These are phyloP conservation scores for Hymenoscyphus scutula DNA, from an alignment of 2,329 filamentous ascomycete species.

Conservation along the genomic window DNA sequence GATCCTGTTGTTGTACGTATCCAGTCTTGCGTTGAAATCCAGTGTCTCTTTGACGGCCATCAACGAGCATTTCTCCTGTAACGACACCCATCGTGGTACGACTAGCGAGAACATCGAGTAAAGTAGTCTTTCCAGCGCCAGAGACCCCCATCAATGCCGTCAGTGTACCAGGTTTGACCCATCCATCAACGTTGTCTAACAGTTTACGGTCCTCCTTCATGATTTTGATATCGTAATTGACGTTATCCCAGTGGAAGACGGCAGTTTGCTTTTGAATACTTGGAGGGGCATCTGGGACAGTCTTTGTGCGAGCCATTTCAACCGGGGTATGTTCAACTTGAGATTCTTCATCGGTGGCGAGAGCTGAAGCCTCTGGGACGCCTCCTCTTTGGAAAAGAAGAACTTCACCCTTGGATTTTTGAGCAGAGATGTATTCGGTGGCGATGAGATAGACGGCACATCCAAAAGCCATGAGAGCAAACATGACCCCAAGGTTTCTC, in stretches of 20 bases:
- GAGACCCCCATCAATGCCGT: slow-evolving; percentile 72
- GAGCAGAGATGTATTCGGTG: slow-evolving; percentile 60
- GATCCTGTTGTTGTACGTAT: slow-evolving; percentile 89
- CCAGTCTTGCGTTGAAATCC: slow-evolving; percentile 92
- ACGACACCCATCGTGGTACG: slow-evolving; percentile 89
- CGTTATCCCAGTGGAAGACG: slow-evolving; percentile 51
- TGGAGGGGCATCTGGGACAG: slow-evolving; percentile 23
- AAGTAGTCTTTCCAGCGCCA: slow-evolving; percentile 82
- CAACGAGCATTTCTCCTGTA: slow-evolving; percentile 73
- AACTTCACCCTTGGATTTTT: slow-evolving; percentile 75
- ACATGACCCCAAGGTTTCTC: slow-evolving; percentile 67
- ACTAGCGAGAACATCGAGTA: slow-evolving; percentile 75
- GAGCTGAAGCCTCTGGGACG: slow-evolving; percentile 35
- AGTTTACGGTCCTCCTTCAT: slow-evolving; percentile 74
- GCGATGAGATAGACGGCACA: slow-evolving; percentile 59
- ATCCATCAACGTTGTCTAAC: slow-evolving; percentile 83
- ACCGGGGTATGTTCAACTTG: slow-evolving; percentile 40
- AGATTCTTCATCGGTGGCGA: slow-evolving; percentile 24
- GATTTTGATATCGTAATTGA: slow-evolving; percentile 66
- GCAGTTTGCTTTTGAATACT: slow-evolving; percentile 44
- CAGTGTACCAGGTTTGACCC: slow-evolving; percentile 88
- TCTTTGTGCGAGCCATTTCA: slow-evolving; percentile 35
- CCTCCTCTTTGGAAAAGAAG: slow-evolving; percentile 72
- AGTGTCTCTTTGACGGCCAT: slow-evolving; percentile 62
- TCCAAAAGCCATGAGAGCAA: slow-evolving; percentile 64